Base-by-base conservation (phyloP, 2,329 filamentous ascomycete species). In the Monosporascus sp. region DNA sequence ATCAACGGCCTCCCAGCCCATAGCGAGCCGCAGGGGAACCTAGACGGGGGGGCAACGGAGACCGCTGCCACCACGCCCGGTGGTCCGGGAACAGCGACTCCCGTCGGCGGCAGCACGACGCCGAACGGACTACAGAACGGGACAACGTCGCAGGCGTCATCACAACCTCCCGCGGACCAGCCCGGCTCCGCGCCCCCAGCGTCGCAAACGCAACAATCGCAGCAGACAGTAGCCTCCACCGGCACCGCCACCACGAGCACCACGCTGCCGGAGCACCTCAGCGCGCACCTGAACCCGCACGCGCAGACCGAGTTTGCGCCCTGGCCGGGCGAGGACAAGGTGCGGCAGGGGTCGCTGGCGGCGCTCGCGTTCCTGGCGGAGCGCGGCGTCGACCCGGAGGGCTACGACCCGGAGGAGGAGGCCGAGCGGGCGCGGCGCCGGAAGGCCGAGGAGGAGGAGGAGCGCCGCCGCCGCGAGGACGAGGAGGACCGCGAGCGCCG, bases 261-360 rank as follows among this genome's bases (percentile, higher is more conserved):
- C 1, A 72, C 67, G 5, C 73, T 84, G 1, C 81, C 81, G 1
- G 72, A 76, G 34, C 69, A 73, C 50, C 71, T 81, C 55, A 73
- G 70, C 50, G 72, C 73, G 51, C 77, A 76, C 59, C 66, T 83
- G 46, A 84, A 87, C 62, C 80, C 83, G 0, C 69, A 79, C 19
- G 77, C 77, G 8, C 77, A 80, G 9, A 74, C 79, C 38, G 65
- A 75, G n/a, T 95, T 91, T 73, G 79, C 84, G 47, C 90, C 90
- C 1, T 95, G 90, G 90, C 90, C 90, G 0, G 76, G 76, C 27
- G 84, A 90, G 57, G 82, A 86, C 34, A 80, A 84, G 55, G 89
- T 94, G 57, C 80, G 83, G 34, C 73, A 75, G 17, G 89, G 90
- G 37, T 84, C 85, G 2, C 75, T 95, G 43, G 86, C 84, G 0